phyloP scores from a whole-genome alignment of 1,139 yeast genomes.

The Diutina neorugosa region DNA sequence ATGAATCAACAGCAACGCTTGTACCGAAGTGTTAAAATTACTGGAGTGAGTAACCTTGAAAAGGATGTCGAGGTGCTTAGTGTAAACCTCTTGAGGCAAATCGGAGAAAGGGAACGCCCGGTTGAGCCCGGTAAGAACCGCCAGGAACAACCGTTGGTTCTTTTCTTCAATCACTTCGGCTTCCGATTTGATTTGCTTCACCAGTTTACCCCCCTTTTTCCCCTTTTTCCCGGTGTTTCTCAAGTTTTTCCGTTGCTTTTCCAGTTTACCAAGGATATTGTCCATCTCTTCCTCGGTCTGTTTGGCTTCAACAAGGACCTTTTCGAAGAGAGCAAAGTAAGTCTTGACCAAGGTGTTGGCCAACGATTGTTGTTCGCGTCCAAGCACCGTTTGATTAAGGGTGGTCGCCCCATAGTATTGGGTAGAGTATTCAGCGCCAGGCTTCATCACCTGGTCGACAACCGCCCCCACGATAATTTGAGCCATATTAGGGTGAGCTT shows the following conservation, averaged over 20 bases:
- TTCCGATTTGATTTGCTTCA: slow-evolving; percentile 54
- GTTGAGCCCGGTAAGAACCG: slow-evolving; percentile 86
- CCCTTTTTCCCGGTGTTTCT: slow-evolving; percentile 39
- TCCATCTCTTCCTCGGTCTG: slow-evolving; percentile 26
- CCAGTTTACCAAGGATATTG: slow-evolving; percentile 26
- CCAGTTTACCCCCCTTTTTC: slow-evolving; percentile 73
- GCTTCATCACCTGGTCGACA: slow-evolving; percentile 67
- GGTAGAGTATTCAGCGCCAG: slow-evolving; percentile 72
- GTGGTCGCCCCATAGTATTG: slow-evolving; percentile 82
- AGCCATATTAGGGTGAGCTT: slow-evolving; percentile 95
- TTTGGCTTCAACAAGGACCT: slow-evolving; percentile 62
- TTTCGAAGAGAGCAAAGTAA: slow-evolving; percentile 79
- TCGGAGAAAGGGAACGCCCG: slow-evolving; percentile 92
- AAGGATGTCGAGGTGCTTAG: slow-evolving; percentile 69
- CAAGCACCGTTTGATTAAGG: slow-evolving; percentile 82
- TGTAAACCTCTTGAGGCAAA: slow-evolving; percentile 60
- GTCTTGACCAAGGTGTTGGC: slow-evolving; percentile 78
- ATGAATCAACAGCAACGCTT: slow-evolving; percentile 75
- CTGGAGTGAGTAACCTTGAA: slow-evolving; percentile 89
- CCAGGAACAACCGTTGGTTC: slow-evolving; percentile 76
- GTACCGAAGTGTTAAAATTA: slow-evolving; percentile 88
- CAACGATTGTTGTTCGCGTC: slow-evolving; percentile 59
- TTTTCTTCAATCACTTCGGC: slow-evolving; percentile 72
- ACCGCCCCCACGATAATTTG: slow-evolving; percentile 66
- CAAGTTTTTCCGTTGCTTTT: slow-evolving; percentile 41